Evolutionary conservation across 495 filamentous ascomycete species (phyloP), one percentile per base, ranked within the genome.

Genomic region (Pyrenula aspistea): DNA sequence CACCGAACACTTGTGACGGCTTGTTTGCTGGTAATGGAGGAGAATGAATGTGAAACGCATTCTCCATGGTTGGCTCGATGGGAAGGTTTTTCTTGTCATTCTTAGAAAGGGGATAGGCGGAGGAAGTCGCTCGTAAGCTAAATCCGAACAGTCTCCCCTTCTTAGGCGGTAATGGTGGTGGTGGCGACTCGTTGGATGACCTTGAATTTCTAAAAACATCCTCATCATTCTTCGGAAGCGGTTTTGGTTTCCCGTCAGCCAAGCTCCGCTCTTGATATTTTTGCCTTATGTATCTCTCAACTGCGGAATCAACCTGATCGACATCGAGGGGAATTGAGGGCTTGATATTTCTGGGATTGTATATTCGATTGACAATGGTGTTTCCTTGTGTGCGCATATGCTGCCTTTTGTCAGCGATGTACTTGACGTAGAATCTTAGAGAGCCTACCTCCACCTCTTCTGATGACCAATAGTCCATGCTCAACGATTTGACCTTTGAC

Each of bases 401-500:
- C 89, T 98, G 22, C 22, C 12, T 53, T 8, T 10, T 52, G 50
- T 49, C 12, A 51, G 42, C 22, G 49, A 20, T 10, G 25, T 0
- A 24, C 19, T 2, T 2, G 12, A 3, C 1, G 8, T 2, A 8
- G 31, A 10, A 15, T 55, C 42, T 15, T 20, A 10, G 12, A 20
- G 42, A 10, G 63, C 77, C 67, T 77, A 96, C 92, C 71, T 97
- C 93, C 55, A 98, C 90, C 71, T 98, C 94, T 31, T 96, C 93
- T 65, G 83, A 84, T 49, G 87, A 81, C 93, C 93, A 98, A 53
- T 83, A 89, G 66, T 98, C 93, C 93, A 97, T 96, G 61, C 87
- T 95, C 73, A 97, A 73, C 10, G 91, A 96, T 71, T 98, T 98
- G 71, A 98, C 89, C 70, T 97, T 98, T 50, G 92, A 95, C 56